Evolutionary conservation across 306 rosid genomes (phyloP), one percentile per base, ranked within the genome.

Genomic region (Spatholobus suberectus): DNA sequence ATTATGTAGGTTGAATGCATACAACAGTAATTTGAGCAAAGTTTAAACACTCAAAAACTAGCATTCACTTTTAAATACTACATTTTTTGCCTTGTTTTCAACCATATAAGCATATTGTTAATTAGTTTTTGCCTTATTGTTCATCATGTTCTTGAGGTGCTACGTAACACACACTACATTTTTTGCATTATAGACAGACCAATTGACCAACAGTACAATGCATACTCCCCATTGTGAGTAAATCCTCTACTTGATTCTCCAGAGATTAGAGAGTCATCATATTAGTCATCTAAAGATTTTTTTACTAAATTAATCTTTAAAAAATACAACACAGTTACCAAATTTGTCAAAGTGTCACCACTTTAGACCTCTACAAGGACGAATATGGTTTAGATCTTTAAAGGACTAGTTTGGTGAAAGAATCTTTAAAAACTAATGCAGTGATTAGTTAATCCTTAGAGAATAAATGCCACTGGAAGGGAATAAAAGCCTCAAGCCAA

Each of bases 31-130:
- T 51, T 27, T 27, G 4, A 27, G 21, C 15, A 8, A 82, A 17
- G 59, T 75, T 70, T 66, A 18, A 52, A 46, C 76, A n/a, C 26
- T 40, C 8, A 12, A 72, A 68, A 46, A 72, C 67, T 62, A 81
- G 57, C 55, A 59, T 61, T 44, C 51, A 24, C 15, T 26, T 70
- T 58, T 26, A 26, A 59, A 44, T 44, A 51, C 24, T 34, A 18
- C 61, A 73, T 63, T 63, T 63, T 29, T 26, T 0, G 9, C 69
- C 14, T 32, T 63, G 17, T 32, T 62, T 62, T 70, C 71, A 80
- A 70, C 8, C 18, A 47, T 49, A 29, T 29, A 68, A 54, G 81
- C 40, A 76, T 51, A 26, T 41, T 21, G 52, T 72, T 61, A 24
- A 17, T 37, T 15, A 37, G 11, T 11, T 38, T 79, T 37, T 69